Evolutionary conservation across 1,139 yeast species (phyloP).

Genomic region (Candida mesenterica): DNA sequence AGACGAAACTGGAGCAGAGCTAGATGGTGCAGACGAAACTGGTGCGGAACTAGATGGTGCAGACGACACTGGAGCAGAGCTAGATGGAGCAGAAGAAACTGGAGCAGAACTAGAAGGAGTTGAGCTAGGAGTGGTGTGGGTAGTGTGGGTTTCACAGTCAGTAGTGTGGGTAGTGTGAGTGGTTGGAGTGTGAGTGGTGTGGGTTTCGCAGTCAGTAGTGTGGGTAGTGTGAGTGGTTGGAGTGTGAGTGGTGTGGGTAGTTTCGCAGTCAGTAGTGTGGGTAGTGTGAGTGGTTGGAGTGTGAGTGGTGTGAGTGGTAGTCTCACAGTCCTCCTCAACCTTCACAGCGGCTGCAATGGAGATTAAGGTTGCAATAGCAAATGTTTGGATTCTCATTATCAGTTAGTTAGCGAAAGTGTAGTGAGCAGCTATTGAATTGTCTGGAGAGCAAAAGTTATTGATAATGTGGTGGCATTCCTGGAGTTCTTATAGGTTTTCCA

Average conservation of each 20-base stretch:
- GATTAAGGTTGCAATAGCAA: slow-evolving; percentile 10
- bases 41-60: slow-evolving; percentile 3
- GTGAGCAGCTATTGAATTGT: too few relatives aligned
- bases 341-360: slow-evolving; percentile 8
- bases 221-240: not conserved
- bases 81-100: slow-evolving; percentile 3
- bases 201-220: not conserved
- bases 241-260: slow-evolving; percentile 1
- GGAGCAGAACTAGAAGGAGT: slow-evolving; percentile 1
- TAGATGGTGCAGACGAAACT: slow-evolving; percentile 1
- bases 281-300: not conserved
- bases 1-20: not conserved
- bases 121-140: not conserved
- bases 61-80: slow-evolving; percentile 1
- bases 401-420: not conserved
- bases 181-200: not conserved
- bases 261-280: not conserved
- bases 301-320: not conserved
- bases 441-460: too few relatives aligned
- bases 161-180: slow-evolving; percentile 1
- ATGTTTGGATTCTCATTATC: slow-evolving; percentile 2
- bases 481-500: too few relatives aligned
- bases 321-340: slow-evolving; percentile 2
- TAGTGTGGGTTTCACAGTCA: not conserved
- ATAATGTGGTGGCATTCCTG: too few relatives aligned